Conservation (phyloP, 192 early-diverging fungal genomes). For the Paraglomus occultum region DNA sequence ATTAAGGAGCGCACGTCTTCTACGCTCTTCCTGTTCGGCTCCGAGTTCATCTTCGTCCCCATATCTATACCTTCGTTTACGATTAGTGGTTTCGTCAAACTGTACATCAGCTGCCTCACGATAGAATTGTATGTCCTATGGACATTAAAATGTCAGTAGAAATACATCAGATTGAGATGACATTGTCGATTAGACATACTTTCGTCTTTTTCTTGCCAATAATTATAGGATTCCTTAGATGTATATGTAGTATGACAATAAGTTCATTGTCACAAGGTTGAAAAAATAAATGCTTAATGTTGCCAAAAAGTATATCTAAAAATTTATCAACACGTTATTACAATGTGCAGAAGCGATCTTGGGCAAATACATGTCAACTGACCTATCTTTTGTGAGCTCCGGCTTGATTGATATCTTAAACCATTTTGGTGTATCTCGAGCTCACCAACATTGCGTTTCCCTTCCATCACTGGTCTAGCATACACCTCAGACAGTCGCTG, state of each 20-base stretch:
- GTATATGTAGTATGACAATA: conserved; percentile 92
- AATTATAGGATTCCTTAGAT: conserved; percentile 96
- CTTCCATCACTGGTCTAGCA: conserved; percentile 86
- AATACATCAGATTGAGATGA: neutral
- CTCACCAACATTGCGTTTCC: conserved; percentile 91
- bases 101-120: conserved; percentile 92
- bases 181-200: conserved; percentile 30
- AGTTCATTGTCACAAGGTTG: conserved; percentile 98
- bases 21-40: conserved; percentile 92
- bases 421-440: conserved; percentile 97
- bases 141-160: conserved; percentile 8
- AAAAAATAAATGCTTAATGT: conserved; percentile 97
- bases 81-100: conserved; percentile 97
- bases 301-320: conserved; percentile 91
- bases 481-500: conserved; percentile 85
- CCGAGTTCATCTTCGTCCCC: conserved; percentile 99
- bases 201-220: conserved; percentile 98
- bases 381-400: conserved; percentile 77
- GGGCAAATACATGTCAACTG: conserved; percentile 16
- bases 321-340: conserved; percentile 9
- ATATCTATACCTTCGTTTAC: conserved; percentile 77
- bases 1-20: conserved; percentile 81
- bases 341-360: neutral
- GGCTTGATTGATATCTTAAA: conserved; percentile 82
- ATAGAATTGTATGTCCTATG: conserved; percentile 97